Conservation (phyloP, 768 basidiomycete species). For the Pleurotus sapidus region DNA sequence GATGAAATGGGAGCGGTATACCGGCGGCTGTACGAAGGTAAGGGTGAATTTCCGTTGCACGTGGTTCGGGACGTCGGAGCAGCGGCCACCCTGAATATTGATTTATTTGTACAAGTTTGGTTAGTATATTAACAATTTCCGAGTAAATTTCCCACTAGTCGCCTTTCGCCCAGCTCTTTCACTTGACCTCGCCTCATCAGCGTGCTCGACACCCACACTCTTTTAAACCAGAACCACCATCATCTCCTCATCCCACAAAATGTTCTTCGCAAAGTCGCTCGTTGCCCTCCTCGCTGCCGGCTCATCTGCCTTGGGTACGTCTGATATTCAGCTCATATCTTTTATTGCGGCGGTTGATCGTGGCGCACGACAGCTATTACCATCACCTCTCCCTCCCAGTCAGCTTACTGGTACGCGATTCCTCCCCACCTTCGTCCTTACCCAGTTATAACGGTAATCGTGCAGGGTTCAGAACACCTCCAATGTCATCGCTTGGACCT, state of each 20-base stretch:
- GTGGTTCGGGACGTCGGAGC: not conserved
- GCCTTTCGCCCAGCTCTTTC: not conserved
- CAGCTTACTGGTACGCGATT: not conserved
- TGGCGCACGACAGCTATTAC: not conserved
- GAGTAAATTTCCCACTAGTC: constrained; percentile 4
- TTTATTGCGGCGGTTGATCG: not conserved
- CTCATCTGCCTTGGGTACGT: constrained; percentile 6
- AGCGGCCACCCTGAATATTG: not conserved
- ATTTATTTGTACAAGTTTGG: not conserved
- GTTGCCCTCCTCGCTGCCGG: constrained; percentile 4
- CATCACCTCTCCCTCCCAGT: constrained; percentile 2
- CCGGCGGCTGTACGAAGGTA: no score
- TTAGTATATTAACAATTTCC: not conserved
- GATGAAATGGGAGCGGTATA: no score
- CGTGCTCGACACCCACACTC: constrained; percentile 4
- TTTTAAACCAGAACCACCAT: constrained; percentile 5
- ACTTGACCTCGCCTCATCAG: constrained; percentile 3
- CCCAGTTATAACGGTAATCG: not conserved
- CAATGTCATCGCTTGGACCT: constrained; percentile 6
- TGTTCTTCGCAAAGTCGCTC: constrained; percentile 5
- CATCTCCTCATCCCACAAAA: not conserved
- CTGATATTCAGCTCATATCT: not conserved
- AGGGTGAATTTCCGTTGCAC: not conserved
- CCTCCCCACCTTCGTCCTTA: no score
- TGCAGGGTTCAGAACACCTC: constrained; percentile 5